Conservation (phyloP, 495 filamentous ascomycete genomes). For the Polyplosphaeria fusca region DNA sequence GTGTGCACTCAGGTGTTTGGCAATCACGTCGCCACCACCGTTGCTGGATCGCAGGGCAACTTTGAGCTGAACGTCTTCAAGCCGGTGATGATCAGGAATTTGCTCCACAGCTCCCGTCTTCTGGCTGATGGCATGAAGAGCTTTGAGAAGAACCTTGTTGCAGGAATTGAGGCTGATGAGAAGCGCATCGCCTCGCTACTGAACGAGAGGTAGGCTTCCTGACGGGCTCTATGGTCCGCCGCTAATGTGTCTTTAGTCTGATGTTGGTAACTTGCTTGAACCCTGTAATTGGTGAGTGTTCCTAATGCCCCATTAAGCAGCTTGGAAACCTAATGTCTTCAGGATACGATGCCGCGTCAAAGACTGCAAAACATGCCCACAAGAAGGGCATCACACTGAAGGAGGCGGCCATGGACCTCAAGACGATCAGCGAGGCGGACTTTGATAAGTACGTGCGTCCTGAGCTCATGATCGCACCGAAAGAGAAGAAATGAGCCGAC, state of each 20-base stretch:
- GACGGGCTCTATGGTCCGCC: too few relatives aligned
- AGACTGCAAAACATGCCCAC: slow-evolving; percentile 98
- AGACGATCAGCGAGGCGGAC: slow-evolving; percentile 84
- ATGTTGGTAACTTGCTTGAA: slow-evolving; percentile 99
- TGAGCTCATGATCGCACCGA: slow-evolving; percentile 95
- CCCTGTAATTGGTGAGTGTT: slow-evolving; percentile 81
- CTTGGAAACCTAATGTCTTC: not conserved
- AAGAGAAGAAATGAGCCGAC: slow-evolving; percentile 45
- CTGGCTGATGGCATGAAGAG: slow-evolving; percentile 88
- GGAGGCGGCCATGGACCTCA: slow-evolving; percentile 87
- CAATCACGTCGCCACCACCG: slow-evolving; percentile 86
- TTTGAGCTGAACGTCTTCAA: slow-evolving; percentile 99
- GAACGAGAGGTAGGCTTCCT: slow-evolving; percentile 75
- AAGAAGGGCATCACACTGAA: slow-evolving; percentile 96
- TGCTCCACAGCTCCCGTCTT: slow-evolving; percentile 84
- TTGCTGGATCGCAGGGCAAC: slow-evolving; percentile 95
- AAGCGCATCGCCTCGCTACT: slow-evolving; percentile 79
- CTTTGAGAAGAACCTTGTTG: slow-evolving; percentile 90
- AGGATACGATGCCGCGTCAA: slow-evolving; percentile 89
- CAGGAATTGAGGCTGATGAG: slow-evolving; percentile 88
- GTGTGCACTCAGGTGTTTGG: slow-evolving; percentile 96
- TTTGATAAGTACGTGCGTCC: slow-evolving; percentile 88
- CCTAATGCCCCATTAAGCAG: too few relatives aligned
- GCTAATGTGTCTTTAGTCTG: too few relatives aligned
- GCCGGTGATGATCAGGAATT: slow-evolving; percentile 89